Conservation (phyloP, 1,139 yeast species). For the Yamadazyma dendronema region DNA sequence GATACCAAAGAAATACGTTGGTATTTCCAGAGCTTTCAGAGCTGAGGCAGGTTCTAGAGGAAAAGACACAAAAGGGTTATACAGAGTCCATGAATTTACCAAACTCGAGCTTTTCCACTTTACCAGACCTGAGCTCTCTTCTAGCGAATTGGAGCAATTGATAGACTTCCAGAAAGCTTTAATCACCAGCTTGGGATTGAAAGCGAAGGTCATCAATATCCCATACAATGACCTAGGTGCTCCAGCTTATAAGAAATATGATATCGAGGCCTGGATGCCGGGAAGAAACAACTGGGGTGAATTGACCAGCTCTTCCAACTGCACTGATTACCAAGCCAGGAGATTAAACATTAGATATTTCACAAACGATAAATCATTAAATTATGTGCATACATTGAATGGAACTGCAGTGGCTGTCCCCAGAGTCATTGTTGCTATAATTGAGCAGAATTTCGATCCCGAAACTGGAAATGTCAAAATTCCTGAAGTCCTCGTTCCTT, state of each 20-base stretch:
- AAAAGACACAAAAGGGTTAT: slow-evolving; percentile 84
- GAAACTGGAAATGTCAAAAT: slow-evolving; percentile 51
- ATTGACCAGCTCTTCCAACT: slow-evolving; percentile 85
- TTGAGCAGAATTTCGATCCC: slow-evolving; percentile 80
- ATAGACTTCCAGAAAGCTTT: slow-evolving; percentile 64
- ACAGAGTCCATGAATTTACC: slow-evolving; percentile 96
- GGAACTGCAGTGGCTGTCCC: slow-evolving; percentile 98
- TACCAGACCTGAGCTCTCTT: slow-evolving; percentile 49
- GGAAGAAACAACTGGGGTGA: slow-evolving; percentile 96
- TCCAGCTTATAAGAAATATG: slow-evolving; percentile 89
- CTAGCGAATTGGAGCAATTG: slow-evolving; percentile 56
- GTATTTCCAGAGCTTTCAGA: slow-evolving; percentile 83
- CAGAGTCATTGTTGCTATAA: slow-evolving; percentile 78
- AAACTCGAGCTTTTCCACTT: slow-evolving; percentile 92
- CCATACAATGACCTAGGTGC: slow-evolving; percentile 91
- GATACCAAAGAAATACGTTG: slow-evolving; percentile 64
- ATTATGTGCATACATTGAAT: slow-evolving; percentile 78
- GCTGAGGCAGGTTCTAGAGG: slow-evolving; percentile 99
- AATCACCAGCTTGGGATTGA: slow-evolving; percentile 65
- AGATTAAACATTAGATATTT: slow-evolving; percentile 68
- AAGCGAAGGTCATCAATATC: slow-evolving; percentile 83
- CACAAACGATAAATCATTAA: slow-evolving; percentile 32
- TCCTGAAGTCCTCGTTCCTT: slow-evolving; percentile 67
- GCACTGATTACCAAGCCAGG: slow-evolving; percentile 88
- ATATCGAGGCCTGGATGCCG: slow-evolving; percentile 98